phyloP scores from a whole-genome alignment of 345 rosid species.

The Salix caprea region DNA sequence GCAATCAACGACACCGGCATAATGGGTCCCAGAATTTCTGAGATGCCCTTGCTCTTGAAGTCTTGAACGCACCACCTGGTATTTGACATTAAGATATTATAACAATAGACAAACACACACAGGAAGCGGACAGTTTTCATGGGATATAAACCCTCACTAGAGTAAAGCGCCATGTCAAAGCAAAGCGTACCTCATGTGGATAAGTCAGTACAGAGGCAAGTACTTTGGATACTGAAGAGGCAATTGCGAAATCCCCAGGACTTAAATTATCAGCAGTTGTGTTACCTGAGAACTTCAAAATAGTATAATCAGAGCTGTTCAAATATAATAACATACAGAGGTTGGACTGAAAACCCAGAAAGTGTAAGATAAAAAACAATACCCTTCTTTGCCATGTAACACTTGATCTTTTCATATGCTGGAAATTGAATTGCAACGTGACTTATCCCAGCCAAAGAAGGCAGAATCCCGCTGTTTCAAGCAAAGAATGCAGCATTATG shows the following conservation, averaged over 20 bases:
- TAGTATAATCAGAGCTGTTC: constrained; percentile 24
- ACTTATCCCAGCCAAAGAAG: constrained; percentile 86
- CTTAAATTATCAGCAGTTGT: constrained; percentile 57
- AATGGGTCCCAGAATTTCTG: constrained; percentile 43
- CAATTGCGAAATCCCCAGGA: constrained; percentile 60
- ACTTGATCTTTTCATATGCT: constrained; percentile 82
- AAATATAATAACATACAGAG: not conserved
- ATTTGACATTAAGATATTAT: not conserved
- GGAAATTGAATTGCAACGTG: constrained; percentile 98
- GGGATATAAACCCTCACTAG: not conserved
- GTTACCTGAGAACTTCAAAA: constrained; percentile 43
- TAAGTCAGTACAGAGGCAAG: constrained; percentile 77
- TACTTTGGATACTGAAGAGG: constrained; percentile 79
- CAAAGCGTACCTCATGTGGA: constrained; percentile 90
- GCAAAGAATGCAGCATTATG: constrained; percentile 9
- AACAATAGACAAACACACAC: not conserved
- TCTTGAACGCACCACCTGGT: constrained; percentile 78
- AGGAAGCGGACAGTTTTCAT: not conserved
- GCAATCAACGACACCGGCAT: constrained; percentile 69
- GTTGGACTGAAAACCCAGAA: constrained; percentile 2
- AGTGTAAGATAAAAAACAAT: constrained; percentile 12
- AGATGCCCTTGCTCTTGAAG: constrained; percentile 93
- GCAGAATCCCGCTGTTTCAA: constrained; percentile 80
- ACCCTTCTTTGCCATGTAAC: constrained; percentile 69
- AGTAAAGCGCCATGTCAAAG: not conserved